Percentiles rank a stretch among this genome's conserved stretches.
Evolutionary conservation across 495 filamentous ascomycete species (phyloP).

Genomic region (Aspergillus biplanus): DNA sequence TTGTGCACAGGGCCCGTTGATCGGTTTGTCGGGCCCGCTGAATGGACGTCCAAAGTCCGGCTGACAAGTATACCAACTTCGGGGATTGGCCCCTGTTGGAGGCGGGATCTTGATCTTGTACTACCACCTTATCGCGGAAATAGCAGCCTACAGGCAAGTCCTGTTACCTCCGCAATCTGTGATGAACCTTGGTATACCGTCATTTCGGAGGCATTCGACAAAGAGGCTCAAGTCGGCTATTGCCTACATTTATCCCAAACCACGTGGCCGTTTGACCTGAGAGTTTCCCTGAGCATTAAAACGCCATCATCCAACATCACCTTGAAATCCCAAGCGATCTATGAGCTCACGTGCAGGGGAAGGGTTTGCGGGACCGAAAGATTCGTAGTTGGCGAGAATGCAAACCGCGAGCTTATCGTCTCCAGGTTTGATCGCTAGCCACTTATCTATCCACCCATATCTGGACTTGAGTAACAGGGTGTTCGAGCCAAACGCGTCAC

Average conservation of each 20-base stretch:
- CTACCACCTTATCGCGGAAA: conserved; percentile 43
- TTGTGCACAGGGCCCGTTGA: conserved; percentile 49
- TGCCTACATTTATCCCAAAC: conserved; percentile 49
- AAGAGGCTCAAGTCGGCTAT: conserved; percentile 56
- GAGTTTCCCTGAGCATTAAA: conserved; percentile 36
- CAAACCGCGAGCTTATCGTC: conserved; percentile 54
- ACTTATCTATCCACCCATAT: not conserved
- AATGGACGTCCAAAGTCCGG: conserved; percentile 46
- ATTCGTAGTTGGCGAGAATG: conserved; percentile 65
- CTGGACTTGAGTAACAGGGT: not conserved
- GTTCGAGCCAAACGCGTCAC: not conserved
- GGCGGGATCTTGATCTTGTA: conserved; percentile 50
- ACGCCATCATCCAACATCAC: conserved; percentile 42
- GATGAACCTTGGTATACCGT: conserved; percentile 44
- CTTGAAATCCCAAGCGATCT: conserved; percentile 49
- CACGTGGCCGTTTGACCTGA: conserved; percentile 30
- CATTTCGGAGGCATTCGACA: conserved; percentile 57
- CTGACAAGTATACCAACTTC: conserved; percentile 59
- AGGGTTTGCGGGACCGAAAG: conserved; percentile 64
- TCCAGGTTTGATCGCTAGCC: conserved; percentile 53
- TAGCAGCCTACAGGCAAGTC: conserved; percentile 33
- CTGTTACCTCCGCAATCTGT: conserved; percentile 26
- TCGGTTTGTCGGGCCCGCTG: conserved; percentile 32
- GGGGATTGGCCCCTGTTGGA: conserved; percentile 56
- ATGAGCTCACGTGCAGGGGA: conserved; percentile 56